Conservation (phyloP, 257 asterid genomes). For the Echium plantagineum region DNA sequence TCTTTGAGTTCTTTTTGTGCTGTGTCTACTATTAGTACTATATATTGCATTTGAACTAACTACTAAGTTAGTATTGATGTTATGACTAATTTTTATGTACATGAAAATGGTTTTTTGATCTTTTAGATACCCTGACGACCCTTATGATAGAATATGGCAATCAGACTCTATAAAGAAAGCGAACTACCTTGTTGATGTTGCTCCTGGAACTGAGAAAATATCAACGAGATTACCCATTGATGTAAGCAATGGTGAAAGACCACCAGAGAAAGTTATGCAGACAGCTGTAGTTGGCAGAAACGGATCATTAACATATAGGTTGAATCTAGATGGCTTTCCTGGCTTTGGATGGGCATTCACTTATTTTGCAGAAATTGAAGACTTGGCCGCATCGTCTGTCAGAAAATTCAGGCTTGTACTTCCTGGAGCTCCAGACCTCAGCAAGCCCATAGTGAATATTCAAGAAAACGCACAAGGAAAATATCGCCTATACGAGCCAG, state of each 20-base stretch:
- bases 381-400: constrained; percentile 42
- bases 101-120: constrained; percentile 4
- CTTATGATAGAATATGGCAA: constrained; percentile 86
- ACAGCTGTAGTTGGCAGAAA: constrained; percentile 98
- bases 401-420: constrained; percentile 71
- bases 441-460: constrained; percentile 73
- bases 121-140: constrained; percentile 87
- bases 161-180: constrained; percentile 79
- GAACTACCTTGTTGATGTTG: constrained; percentile 91
- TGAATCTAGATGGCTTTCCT: constrained; percentile 92
- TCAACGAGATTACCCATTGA: constrained; percentile 64
- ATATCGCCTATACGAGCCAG: constrained; percentile 87
- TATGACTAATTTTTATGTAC: background rate
- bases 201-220: constrained; percentile 79
- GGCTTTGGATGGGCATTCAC: constrained; percentile 89
- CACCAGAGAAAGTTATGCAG: constrained; percentile 94
- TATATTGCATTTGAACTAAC: background rate
- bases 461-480: constrained; percentile 92
- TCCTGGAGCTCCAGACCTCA: constrained; percentile 61
- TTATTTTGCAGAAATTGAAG: constrained; percentile 86
- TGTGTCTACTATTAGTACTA: background rate
- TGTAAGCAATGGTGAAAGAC: constrained; percentile 48
- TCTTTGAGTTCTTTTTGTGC: background rate
- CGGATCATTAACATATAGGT: constrained; percentile 78
- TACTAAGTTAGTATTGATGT: background rate